A percentile compares a stretch with the other conserved stretches of the same genome.
Conservation (phyloP, 2,329 filamentous ascomycete species). For the Malbranchea cinnamomea region DNA sequence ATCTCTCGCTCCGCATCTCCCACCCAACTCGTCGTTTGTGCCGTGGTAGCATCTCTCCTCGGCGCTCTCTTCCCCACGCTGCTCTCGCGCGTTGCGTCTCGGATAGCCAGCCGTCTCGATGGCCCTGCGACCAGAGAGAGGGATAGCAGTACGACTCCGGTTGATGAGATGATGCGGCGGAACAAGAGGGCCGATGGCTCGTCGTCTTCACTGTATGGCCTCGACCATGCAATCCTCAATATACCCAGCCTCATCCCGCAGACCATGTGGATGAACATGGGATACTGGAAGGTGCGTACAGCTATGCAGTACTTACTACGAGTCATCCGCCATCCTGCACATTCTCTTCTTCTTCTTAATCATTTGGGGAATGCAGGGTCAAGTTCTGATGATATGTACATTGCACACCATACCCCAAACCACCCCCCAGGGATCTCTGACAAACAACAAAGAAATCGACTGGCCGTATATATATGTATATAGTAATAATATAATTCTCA, state of each 20-base stretch:
- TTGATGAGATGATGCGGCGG: not conserved
- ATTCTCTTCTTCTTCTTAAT: no score
- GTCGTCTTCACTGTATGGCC: constrained; percentile 36
- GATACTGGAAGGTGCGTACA: constrained; percentile 40
- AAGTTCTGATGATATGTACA: no score
- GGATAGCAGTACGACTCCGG: not conserved
- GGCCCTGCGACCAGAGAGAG: no score
- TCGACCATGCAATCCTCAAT: constrained; percentile 44
- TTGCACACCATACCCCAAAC: no score
- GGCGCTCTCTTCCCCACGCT: constrained; percentile 1
- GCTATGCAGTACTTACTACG: no score
- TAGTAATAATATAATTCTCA: no score
- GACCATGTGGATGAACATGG: constrained; percentile 51
- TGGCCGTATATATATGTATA: not conserved
- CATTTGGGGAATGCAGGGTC: no score
- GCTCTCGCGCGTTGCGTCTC: not conserved
- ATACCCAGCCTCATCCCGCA: constrained; percentile 27
- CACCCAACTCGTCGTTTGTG: not conserved
- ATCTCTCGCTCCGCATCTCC: not conserved
- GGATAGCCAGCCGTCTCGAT: not conserved
- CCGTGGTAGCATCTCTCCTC: constrained; percentile 1
- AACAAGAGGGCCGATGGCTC: no score
- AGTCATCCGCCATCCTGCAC: no score
- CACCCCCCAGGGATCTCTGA: no score
- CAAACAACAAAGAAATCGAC: no score